Evolutionary conservation across 2,329 filamentous ascomycete species (phyloP).

Genomic region (Sodiomyces alkalinus): DNA sequence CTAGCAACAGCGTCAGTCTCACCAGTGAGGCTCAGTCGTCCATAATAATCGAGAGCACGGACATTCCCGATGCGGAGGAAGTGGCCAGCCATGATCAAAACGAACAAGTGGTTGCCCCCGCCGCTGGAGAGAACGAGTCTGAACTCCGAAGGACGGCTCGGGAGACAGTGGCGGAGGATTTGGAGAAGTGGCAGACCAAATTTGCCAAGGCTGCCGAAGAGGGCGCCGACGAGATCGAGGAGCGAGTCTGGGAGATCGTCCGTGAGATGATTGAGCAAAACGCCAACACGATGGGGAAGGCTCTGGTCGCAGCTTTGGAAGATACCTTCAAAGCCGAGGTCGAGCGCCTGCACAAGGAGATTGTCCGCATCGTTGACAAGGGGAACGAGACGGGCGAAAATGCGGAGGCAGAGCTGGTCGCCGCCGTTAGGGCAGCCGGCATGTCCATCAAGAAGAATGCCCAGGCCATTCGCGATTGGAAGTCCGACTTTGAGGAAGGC

Average conservation of each 20-base stretch:
- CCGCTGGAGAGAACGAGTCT: conserved; percentile 30
- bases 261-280: conserved; percentile 44
- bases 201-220: conserved; percentile 77
- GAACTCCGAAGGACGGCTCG: conserved; percentile 42
- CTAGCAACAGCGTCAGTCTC: too few relatives aligned
- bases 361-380: conserved; percentile 45
- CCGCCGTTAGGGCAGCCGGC: conserved; percentile 49
- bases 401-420: conserved; percentile 26
- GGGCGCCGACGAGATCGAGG: conserved; percentile 58
- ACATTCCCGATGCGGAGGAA: conserved; percentile 9
- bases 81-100: conserved; percentile 5
- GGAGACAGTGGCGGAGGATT: conserved; percentile 59
- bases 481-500: conserved; percentile 53
- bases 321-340: conserved; percentile 50
- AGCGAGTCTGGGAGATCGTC: conserved; percentile 44
- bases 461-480: conserved; percentile 64
- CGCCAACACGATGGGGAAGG: conserved; percentile 48
- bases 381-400: conserved; percentile 27
- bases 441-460: conserved; percentile 62
- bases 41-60: conserved; percentile 9
- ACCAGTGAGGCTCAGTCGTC: too few relatives aligned
- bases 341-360: conserved; percentile 48
- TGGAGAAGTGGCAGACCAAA: conserved; percentile 75
- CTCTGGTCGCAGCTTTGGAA: conserved; percentile 54
- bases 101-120: conserved; percentile 25